Percentiles rank a stretch among this genome's conserved stretches.
Evolutionary conservation across 768 basidiomycete genomes (phyloP).

Genomic region (Pleurotus tuber-regium): DNA sequence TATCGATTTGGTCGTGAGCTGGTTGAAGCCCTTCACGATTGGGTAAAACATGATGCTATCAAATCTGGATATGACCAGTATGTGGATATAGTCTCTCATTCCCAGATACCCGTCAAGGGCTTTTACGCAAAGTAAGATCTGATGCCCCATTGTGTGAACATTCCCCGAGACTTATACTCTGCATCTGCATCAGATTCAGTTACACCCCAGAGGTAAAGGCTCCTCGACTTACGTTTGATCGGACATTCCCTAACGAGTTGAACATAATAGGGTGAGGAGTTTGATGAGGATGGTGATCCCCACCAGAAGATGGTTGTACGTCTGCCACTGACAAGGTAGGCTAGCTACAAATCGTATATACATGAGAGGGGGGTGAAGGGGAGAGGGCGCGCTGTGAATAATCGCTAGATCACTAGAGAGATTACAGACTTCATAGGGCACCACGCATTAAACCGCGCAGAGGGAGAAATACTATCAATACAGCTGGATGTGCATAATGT

Average conservation of each 20-base stretch:
- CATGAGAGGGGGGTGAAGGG: slow-evolving; percentile 8
- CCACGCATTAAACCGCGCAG: neutral
- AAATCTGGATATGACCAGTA: slow-evolving; percentile 15
- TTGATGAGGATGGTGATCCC: slow-evolving; percentile 82
- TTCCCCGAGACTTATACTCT: too few species aligned
- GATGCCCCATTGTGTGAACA: too few species aligned
- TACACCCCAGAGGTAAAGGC: slow-evolving; percentile 61
- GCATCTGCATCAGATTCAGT: slow-evolving; percentile 64
- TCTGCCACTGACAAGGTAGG: slow-evolving; percentile 32
- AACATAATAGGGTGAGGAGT: slow-evolving; percentile 56
- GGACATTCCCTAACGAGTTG: slow-evolving; percentile 19
- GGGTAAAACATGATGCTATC: slow-evolving; percentile 47
- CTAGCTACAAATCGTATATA: slow-evolving; percentile 13
- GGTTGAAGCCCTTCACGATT: slow-evolving; percentile 59
- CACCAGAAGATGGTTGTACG: slow-evolving; percentile 80
- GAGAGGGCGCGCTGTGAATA: neutral
- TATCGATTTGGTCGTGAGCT: slow-evolving; percentile 66
- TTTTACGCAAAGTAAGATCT: slow-evolving; percentile 75
- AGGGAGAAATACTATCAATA: slow-evolving; percentile 33
- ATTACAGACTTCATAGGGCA: neutral
- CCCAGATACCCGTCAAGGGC: slow-evolving; percentile 66
- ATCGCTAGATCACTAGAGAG: neutral
- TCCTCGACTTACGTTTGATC: slow-evolving; percentile 9
- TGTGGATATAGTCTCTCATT: slow-evolving; percentile 53
- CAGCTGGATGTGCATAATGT: slow-evolving; percentile 17